A percentile compares a stretch with the other conserved stretches of the same genome.
Conservation (phyloP, 768 basidiomycete species). For the Rubroboletus satanas region DNA sequence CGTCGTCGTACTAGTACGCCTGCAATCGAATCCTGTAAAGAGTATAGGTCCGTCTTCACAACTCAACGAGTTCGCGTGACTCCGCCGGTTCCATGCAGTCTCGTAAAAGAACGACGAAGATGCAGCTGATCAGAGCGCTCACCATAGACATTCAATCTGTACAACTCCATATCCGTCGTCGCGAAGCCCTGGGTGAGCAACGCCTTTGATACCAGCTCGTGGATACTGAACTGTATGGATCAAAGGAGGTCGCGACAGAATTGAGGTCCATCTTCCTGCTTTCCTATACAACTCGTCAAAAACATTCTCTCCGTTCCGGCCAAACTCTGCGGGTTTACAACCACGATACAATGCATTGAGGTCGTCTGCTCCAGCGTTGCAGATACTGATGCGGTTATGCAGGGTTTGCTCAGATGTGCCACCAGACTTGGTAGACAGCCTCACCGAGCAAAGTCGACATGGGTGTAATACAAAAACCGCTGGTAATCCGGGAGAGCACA, state of each 20-base stretch:
- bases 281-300: constrained; percentile 32
- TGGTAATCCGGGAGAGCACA: background rate
- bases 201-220: background rate
- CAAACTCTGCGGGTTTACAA: constrained; percentile 9
- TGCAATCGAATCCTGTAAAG: too few species aligned
- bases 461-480: background rate
- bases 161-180: constrained; percentile 29
- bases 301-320: background rate
- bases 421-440: background rate
- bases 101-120: constrained; percentile 7
- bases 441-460: background rate
- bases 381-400: background rate
- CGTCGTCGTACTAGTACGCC: too few species aligned
- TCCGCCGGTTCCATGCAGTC: constrained; percentile 5
- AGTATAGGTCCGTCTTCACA: background rate
- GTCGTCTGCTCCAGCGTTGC: background rate
- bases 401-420: background rate
- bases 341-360: background rate
- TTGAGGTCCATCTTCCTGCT: constrained; percentile 40
- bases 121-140: background rate
- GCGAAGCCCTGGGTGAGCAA: constrained; percentile 1
- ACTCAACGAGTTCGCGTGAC: background rate
- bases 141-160: constrained; percentile 51
- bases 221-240: constrained; percentile 1
- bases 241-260: constrained; percentile 28